Evolutionary conservation across 225 moss, liverwort and hornwort species (phyloP), one percentile per base, ranked within the genome.

Genomic region (Marchantia polymorpha): DNA sequence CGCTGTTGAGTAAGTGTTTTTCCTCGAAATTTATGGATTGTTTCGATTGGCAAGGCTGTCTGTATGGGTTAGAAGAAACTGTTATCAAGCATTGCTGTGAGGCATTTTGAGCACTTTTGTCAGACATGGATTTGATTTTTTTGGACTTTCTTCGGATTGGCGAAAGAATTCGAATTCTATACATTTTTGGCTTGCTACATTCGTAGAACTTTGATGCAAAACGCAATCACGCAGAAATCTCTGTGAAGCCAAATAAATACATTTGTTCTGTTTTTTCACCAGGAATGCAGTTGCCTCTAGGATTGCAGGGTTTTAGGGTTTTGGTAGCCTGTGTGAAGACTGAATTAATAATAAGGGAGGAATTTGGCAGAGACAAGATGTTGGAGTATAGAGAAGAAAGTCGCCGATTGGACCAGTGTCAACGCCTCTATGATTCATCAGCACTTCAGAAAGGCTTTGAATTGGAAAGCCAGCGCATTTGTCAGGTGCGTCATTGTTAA

Each of bases 311-410:
- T 58, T 75, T 75, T 75, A 75, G 58, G 58, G 59, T 39, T 75
- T 75, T 39, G 56, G 0, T 0, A 52, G 52, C 11, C 16, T 75
- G 7, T 58, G 14, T 8, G 56, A 75, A 75, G 31, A 26, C 17
- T 56, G 54, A 74, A 27, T 15, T 59, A 58, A 59, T 22, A 39
- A 31, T 39, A 4, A 9, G 3, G 11, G 29, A 8, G 0, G 12
- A 59, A 9, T 22, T 52, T 58, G 81, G 82, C 83, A 97, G 97
- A 74, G 99, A 93, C 72, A 90, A 93, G 83, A 88, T 99, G 63
- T 84, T 87, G 81, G 95, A 88, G 87, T 94, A 90, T 75, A 87
- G 93, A 72, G 99, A 99, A 67, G 99, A 99, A 83, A 99, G 99
- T 84, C 89, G 95, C 72, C 89, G 93, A 69, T 76, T 99, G 80